phyloP scores from a whole-genome alignment of 257 asterid species.

The Jasminum sambac region DNA sequence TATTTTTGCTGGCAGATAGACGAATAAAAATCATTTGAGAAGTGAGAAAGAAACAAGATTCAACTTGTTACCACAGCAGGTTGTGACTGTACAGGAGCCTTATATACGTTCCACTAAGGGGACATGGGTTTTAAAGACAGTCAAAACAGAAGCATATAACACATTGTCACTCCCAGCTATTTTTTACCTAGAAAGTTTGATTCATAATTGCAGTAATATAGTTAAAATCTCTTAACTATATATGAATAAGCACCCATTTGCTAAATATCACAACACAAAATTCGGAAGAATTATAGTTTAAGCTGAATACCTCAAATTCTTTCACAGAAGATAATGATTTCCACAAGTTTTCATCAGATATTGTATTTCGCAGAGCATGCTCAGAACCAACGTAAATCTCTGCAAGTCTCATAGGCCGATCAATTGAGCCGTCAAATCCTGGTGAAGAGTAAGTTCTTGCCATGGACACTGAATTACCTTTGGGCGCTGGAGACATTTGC shows the following conservation, averaged over 20 bases:
- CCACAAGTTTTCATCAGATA: constrained; percentile 65
- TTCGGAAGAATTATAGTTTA: constrained; percentile 18
- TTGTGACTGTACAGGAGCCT: background rate
- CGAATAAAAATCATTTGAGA: constrained; percentile 24
- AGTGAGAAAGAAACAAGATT: constrained; percentile 14
- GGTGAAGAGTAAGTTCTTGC: constrained; percentile 88
- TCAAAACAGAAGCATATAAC: background rate
- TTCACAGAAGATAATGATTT: constrained; percentile 76
- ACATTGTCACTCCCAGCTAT: background rate
- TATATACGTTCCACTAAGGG: constrained; percentile 11
- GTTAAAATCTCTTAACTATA: background rate
- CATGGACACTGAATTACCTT: constrained; percentile 53
- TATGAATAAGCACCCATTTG: background rate
- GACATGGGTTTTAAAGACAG: constrained; percentile 24
- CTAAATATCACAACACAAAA: background rate
- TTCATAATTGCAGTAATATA: constrained; percentile 9
- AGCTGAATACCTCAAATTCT: constrained; percentile 78
- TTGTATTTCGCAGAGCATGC: constrained; percentile 79
- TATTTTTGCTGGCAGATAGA: constrained; percentile 67
- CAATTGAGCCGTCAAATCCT: constrained; percentile 71
- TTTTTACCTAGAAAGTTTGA: constrained; percentile 13
- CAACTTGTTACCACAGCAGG: constrained; percentile 18
- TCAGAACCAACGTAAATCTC: constrained; percentile 94
- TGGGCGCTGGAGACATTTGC: constrained; percentile 41
- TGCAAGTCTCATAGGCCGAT: constrained; percentile 94